phyloP scores from a whole-genome alignment of 441 rosid species.

The Kokia cookei region DNA sequence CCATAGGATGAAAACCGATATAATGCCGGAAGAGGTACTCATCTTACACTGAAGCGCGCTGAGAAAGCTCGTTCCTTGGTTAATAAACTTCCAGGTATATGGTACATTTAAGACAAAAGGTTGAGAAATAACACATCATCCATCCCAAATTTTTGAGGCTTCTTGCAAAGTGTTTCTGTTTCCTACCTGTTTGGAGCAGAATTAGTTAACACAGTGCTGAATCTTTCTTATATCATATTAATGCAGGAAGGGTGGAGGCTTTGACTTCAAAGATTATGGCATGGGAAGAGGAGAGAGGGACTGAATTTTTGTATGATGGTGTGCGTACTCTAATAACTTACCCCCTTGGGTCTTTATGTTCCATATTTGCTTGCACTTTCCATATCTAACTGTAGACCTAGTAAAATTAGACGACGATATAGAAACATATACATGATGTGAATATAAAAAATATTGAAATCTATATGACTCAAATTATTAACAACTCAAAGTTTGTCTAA shows the following conservation, averaged over 20 bases:
- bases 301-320: conserved; percentile 80
- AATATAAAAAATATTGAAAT: background rate
- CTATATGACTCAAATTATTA: background rate
- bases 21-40: conserved; percentile 95
- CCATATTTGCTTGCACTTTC: background rate
- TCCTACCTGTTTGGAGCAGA: background rate
- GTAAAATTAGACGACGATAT: too few relatives aligned
- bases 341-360: background rate
- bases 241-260: conserved; percentile 78
- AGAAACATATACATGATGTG: too few relatives aligned
- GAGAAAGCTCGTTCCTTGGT: conserved; percentile 95
- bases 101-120: background rate
- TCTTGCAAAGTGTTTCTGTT: background rate
- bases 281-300: conserved; percentile 91
- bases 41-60: conserved; percentile 92
- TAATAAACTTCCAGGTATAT: conserved; percentile 81
- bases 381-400: background rate
- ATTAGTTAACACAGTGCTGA: background rate
- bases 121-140: background rate
- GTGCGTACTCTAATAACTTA: conserved; percentile 38
- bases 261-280: conserved; percentile 72
- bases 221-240: conserved; percentile 4
- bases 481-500: too few relatives aligned
- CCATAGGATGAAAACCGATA: conserved; percentile 87
- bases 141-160: background rate